These are phyloP conservation scores for Stipa capillata DNA, from an alignment of 176 grass and related monocot genomes.

Conservation along the genomic window DNA sequence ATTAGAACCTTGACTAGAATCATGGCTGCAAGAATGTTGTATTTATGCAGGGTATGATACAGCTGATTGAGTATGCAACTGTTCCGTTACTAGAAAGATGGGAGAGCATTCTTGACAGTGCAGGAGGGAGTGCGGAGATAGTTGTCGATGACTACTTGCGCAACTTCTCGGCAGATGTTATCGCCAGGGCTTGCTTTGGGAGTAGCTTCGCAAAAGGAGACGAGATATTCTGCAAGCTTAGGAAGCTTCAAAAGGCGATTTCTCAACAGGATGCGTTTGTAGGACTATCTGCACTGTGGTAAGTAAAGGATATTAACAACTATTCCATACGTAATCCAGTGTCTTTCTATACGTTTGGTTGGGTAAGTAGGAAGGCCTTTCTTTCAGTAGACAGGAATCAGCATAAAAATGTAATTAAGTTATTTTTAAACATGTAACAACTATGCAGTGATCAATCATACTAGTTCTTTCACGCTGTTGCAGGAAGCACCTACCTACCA, in stretches of 20 bases:
- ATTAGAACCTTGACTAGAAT: neutral
- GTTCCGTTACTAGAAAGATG: constrained; percentile 36
- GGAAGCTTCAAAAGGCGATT: constrained; percentile 44
- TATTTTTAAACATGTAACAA: neutral
- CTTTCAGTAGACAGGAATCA: neutral
- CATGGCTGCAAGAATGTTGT: neutral
- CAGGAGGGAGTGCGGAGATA: constrained; percentile 45
- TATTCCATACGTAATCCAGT: neutral
- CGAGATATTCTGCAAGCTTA: constrained; percentile 60
- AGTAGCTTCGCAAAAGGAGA: constrained; percentile 61
- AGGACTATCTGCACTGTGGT: constrained; percentile 35
- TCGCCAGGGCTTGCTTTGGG: constrained; percentile 65
- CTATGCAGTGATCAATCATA: neutral
- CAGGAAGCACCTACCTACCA: constrained; percentile 45
- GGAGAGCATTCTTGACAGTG: constrained; percentile 35
- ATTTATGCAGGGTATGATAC: constrained; percentile 46
- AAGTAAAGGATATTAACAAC: constrained; percentile 10
- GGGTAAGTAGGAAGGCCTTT: neutral
- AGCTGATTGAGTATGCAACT: constrained; percentile 46
- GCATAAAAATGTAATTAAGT: neutral
- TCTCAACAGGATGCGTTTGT: constrained; percentile 21
- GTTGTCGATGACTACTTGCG: constrained; percentile 51
- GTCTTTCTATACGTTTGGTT: neutral
- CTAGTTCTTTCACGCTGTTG: neutral
- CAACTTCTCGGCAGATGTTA: constrained; percentile 62